Conservation (phyloP, 2,329 filamentous ascomycete species). For the Neofusicoccum cordaticola region DNA sequence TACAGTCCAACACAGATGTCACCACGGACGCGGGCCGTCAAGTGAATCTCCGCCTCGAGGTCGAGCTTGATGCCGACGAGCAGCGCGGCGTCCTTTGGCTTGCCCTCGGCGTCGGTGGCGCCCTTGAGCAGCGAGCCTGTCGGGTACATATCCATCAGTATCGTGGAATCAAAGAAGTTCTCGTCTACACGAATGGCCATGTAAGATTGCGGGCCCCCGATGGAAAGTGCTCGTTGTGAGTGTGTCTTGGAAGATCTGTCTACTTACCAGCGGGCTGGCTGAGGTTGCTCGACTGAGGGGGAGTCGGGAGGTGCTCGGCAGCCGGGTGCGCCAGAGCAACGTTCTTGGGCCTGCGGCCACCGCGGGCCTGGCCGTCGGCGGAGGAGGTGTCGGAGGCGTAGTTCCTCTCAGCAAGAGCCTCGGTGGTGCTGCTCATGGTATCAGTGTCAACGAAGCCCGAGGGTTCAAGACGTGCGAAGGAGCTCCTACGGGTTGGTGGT, state of each 20-base stretch:
- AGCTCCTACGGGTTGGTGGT: background rate
- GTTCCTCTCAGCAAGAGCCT: background rate
- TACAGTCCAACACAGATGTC: conserved; percentile 61
- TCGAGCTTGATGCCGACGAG: conserved; percentile 64
- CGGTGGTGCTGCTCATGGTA: background rate
- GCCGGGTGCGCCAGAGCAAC: conserved; percentile 3
- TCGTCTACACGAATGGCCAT: background rate
- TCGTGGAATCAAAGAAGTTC: background rate
- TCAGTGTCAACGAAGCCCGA: background rate
- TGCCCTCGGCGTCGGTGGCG: conserved; percentile 56
- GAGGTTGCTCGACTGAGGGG: conserved; percentile 5
- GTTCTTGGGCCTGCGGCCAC: conserved; percentile 15
- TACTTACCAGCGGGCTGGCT: conserved; percentile 16
- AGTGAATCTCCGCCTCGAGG: conserved; percentile 60
- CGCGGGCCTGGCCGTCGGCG: conserved; percentile 10
- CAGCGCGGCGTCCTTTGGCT: conserved; percentile 57
- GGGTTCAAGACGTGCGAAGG: background rate
- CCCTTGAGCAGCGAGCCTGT: conserved; percentile 57
- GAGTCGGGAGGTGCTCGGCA: conserved; percentile 1
- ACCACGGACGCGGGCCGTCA: conserved; percentile 59
- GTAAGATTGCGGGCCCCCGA: background rate
- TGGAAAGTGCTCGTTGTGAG: background rate
- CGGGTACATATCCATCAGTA: conserved; percentile 12
- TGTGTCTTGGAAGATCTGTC: background rate
- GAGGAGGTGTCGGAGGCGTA: conserved; percentile 10